Evolutionary conservation across 2,329 filamentous ascomycete genomes (phyloP).

Genomic region (Plectosphaerella cucumerina): DNA sequence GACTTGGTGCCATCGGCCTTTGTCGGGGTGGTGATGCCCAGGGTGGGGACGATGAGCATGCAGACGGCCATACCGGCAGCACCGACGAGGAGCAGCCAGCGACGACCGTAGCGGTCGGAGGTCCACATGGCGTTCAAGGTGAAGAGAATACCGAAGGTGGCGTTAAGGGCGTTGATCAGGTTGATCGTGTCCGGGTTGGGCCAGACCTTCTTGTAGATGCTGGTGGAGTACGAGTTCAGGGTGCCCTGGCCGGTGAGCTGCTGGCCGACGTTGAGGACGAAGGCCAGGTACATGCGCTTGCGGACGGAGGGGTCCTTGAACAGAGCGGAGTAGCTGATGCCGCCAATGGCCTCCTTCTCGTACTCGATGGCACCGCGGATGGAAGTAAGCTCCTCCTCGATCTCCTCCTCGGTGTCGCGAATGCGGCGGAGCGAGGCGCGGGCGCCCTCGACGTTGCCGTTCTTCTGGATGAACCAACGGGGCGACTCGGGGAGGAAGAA

Average conservation of each 20-base stretch:
- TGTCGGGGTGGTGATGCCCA: slow-evolving; percentile 46
- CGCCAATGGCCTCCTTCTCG: slow-evolving; percentile 64
- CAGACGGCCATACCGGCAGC: slow-evolving; percentile 64
- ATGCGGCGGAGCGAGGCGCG: slow-evolving; percentile 53
- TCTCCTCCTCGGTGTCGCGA: slow-evolving; percentile 59
- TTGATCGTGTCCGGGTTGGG: slow-evolving; percentile 52
- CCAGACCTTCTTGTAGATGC: slow-evolving; percentile 70
- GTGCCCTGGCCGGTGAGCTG: slow-evolving; percentile 71
- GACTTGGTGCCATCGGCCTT: slow-evolving; percentile 49
- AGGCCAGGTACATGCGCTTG: slow-evolving; percentile 61
- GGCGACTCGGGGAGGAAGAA: slow-evolving; percentile 66
- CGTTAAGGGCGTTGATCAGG: slow-evolving; percentile 71
- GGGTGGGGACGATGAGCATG: slow-evolving; percentile 60
- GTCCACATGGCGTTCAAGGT: slow-evolving; percentile 72
- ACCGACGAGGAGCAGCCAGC: slow-evolving; percentile 65
- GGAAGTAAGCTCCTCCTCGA: slow-evolving; percentile 60
- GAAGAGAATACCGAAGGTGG: slow-evolving; percentile 68
- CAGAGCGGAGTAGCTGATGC: slow-evolving; percentile 55
- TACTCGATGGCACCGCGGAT: slow-evolving; percentile 68
- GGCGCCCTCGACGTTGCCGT: slow-evolving; percentile 56
- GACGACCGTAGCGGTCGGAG: slow-evolving; percentile 66
- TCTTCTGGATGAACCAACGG: slow-evolving; percentile 62
- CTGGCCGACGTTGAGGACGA: slow-evolving; percentile 66
- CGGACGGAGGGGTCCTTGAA: slow-evolving; percentile 68
- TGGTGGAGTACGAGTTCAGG: slow-evolving; percentile 69